phyloP scores from a whole-genome alignment of 2,329 filamentous ascomycete genomes.

The Fusarium cyanostomum region DNA sequence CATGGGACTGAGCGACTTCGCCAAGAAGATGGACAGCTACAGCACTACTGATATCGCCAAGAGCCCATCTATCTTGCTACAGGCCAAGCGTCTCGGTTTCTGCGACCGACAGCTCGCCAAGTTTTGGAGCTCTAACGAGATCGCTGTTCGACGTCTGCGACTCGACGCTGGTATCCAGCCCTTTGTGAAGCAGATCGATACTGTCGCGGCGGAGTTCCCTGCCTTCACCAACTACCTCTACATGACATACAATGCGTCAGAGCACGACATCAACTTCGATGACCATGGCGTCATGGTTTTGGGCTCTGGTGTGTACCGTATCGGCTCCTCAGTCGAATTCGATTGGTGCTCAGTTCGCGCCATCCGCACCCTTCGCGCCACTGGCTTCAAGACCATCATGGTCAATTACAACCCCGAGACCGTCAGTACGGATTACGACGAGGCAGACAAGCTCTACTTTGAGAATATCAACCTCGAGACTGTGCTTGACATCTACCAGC shows the following conservation, averaged over 20 bases:
- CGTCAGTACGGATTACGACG: constrained; percentile 89
- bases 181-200: constrained; percentile 98
- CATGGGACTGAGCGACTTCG: constrained; percentile 90
- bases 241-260: constrained; percentile 90
- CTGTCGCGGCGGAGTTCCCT: constrained; percentile 96
- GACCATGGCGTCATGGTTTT: constrained; percentile 97
- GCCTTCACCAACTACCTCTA: constrained; percentile 96
- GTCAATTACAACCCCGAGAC: constrained; percentile 95
- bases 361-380: constrained; percentile 86
- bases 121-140: constrained; percentile 94
- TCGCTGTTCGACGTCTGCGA: constrained; percentile 84
- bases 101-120: constrained; percentile 92
- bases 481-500: constrained; percentile 90
- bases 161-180: constrained; percentile 88
- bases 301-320: constrained; percentile 94
- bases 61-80: constrained; percentile 72
- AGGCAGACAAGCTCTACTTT: constrained; percentile 94
- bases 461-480: constrained; percentile 94
- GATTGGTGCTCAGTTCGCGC: constrained; percentile 98
- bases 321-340: constrained; percentile 97
- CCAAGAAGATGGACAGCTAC: constrained; percentile 78
- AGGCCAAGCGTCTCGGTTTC: constrained; percentile 94
- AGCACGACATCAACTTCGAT: constrained; percentile 84
- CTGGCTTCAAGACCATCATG: constrained; percentile 95
- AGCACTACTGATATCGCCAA: constrained; percentile 71